These are phyloP conservation scores for Cystobasidium pallidum DNA, from an alignment of 1,284 basidiomycete genomes.

Conservation along the genomic window DNA sequence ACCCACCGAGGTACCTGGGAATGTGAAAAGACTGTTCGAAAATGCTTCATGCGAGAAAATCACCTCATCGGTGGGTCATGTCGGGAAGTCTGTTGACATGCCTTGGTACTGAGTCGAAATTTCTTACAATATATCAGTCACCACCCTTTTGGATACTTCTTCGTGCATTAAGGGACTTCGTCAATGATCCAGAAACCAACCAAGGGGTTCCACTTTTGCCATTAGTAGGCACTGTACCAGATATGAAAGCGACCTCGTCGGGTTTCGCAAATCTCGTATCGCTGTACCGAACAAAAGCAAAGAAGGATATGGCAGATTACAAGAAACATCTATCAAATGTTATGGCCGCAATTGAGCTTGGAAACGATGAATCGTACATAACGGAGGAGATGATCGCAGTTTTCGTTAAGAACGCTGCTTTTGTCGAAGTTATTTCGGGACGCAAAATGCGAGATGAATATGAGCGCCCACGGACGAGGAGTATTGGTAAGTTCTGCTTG, in stretches of 20 bases:
- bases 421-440: slow-evolving; percentile 75
- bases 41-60: slow-evolving; percentile 63
- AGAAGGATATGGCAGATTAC: slow-evolving; percentile 65
- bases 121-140: slow-evolving; percentile 54
- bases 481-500: slow-evolving; percentile 12
- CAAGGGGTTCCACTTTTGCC: slow-evolving; percentile 62
- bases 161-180: slow-evolving; percentile 68
- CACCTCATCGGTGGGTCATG: slow-evolving; percentile 55
- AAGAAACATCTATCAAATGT: slow-evolving; percentile 48
- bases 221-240: slow-evolving; percentile 74
- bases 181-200: slow-evolving; percentile 60
- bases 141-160: slow-evolving; percentile 84
- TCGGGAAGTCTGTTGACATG: not conserved
- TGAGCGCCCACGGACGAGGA: slow-evolving; percentile 46
- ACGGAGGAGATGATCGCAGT: slow-evolving; percentile 65
- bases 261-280: slow-evolving; percentile 79
- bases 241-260: slow-evolving; percentile 90
- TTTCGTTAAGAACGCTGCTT: slow-evolving; percentile 90
- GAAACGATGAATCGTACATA: slow-evolving; percentile 54
- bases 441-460: slow-evolving; percentile 67
- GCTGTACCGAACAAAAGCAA: slow-evolving; percentile 72
- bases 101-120: slow-evolving; percentile 2
- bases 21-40: slow-evolving; percentile 68
- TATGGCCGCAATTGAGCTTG: not conserved
- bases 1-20: slow-evolving; percentile 72